phyloP scores from a whole-genome alignment of 73 alveolate species.

The Paramecium pentaurelia region DNA sequence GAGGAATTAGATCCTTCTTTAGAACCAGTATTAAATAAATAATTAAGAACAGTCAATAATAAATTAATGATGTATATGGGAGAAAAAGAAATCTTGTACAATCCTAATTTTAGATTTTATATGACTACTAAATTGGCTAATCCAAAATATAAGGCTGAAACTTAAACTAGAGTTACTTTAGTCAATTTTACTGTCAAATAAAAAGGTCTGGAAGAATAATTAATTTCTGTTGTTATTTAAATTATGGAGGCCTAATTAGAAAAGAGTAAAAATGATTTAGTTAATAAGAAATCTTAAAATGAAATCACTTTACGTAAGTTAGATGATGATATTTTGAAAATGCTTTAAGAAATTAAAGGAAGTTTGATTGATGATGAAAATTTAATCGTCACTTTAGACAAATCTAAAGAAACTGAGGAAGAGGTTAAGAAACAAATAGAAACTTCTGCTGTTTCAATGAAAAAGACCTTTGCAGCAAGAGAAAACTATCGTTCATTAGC shows the following conservation, averaged over 20 bases:
- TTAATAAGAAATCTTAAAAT: constrained; percentile 82
- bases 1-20: constrained; percentile 99
- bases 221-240: constrained; percentile 92
- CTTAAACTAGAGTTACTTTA: constrained; percentile 56
- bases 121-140: constrained; percentile 62
- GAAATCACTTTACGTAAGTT: constrained; percentile 83
- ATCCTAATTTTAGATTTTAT: constrained; percentile 80
- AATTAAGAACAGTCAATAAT: constrained; percentile 69
- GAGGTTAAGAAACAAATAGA: constrained; percentile 86
- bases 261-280: constrained; percentile 86
- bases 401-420: constrained; percentile 82
- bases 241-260: constrained; percentile 93
- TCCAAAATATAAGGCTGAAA: constrained; percentile 62
- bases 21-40: constrained; percentile 95
- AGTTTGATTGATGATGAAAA: constrained; percentile 86
- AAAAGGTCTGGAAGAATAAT: constrained; percentile 94
- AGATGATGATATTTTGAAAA: constrained; percentile 86
- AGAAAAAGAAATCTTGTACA: constrained; percentile 91
- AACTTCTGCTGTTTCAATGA: constrained; percentile 87
- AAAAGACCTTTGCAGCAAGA: constrained; percentile 87
- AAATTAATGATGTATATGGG: constrained; percentile 77
- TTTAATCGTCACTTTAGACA: constrained; percentile 81
- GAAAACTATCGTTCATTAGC: constrained; percentile 84
- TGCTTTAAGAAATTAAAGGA: constrained; percentile 87
- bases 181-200: constrained; percentile 93